Evolutionary conservation across 116 monocot genomes (phyloP), one percentile per base, ranked within the genome.

Genomic region (Dioscorea cayenensis): DNA sequence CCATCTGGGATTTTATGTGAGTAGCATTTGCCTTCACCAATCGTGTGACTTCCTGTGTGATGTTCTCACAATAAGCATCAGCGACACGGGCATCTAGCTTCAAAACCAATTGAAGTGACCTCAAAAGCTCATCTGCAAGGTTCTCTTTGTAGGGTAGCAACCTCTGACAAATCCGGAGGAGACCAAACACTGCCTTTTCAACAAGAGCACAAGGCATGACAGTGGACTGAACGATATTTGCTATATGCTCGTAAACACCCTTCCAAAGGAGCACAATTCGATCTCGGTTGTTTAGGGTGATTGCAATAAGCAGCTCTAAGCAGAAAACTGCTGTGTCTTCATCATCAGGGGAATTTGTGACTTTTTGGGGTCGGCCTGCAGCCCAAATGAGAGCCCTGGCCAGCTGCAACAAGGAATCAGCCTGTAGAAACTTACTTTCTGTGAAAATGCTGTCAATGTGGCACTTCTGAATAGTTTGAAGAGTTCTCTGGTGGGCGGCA

Each of bases 51-150:
- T 95, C 94, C 69, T 86, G 85, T n/a, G 94, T 95, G 51, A 95
- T 95, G 73, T 95, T 95, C 72, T 88, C 94, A 81, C 91, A 88
- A 49, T 95, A 95, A 58, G 91, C 86, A 84, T 95, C 94, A 21
- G 94, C 94, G 6, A 95, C 91, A 28, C 91, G 83, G 14, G 94
- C 88, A 79, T 95, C 94, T 35, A 95, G 94, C 67, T 95, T 95
- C 66, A 91, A 51, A 72, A 95, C 76, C 63, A 95, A 69, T 63
- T 90, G 90, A 28, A 95, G 73, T 14, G 94, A 95, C 73, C 72
- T 83, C 21, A 95, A 48, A 36, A 95, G 84, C 59, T 95, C 94
- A 73, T 95, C 94, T 22, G 79, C 85, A 27, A 95, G 81, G 35
- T 91, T 84, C 68, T 91, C 94, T 65, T 95, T 95, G 71, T 95